phyloP scores from a whole-genome alignment of 2,329 filamentous ascomycete genomes.

The Camptophora hylomeconis region DNA sequence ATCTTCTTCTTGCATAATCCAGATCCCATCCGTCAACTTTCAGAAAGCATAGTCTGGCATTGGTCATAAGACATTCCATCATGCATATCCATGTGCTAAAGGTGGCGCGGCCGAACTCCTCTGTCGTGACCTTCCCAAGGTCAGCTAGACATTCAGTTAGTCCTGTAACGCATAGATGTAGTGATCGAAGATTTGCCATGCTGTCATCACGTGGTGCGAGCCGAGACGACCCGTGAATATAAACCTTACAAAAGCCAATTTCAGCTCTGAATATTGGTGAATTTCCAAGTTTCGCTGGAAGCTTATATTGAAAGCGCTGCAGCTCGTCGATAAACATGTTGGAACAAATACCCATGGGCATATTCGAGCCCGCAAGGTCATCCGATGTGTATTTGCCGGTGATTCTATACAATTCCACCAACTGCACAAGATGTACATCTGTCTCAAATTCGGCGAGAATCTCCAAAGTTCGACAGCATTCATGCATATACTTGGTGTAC shows the following conservation, averaged over 20 bases:
- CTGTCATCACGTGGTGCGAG: slow-evolving; percentile 27
- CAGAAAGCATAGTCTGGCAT: slow-evolving; percentile 19
- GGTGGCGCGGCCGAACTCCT: slow-evolving; percentile 33
- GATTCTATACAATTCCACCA: slow-evolving; percentile 39
- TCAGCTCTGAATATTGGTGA: slow-evolving; percentile 3
- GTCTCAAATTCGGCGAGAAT: slow-evolving; percentile 32
- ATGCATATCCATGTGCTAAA: slow-evolving; percentile 34
- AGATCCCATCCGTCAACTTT: slow-evolving; percentile 19
- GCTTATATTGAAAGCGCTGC: slow-evolving; percentile 13
- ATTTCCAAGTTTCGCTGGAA: slow-evolving; percentile 4
- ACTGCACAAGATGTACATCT: slow-evolving; percentile 34
- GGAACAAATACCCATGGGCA: slow-evolving; percentile 19
- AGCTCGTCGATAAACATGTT: slow-evolving; percentile 36
- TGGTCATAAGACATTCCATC: slow-evolving; percentile 28
- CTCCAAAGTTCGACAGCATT: slow-evolving; percentile 37
- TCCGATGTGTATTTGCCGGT: no score
- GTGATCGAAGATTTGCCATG: slow-evolving; percentile 22
- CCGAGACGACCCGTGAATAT: slow-evolving; percentile 17
- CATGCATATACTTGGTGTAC: slow-evolving; percentile 40
- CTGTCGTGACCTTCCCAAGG: slow-evolving; percentile 33
- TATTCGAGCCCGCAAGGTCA: no score
- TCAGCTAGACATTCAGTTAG: slow-evolving; percentile 37
- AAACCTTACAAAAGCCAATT: slow-evolving; percentile 14
- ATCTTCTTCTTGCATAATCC: slow-evolving; percentile 14
- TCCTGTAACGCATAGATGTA: slow-evolving; percentile 36